These are phyloP conservation scores for Xylona heveae DNA, from an alignment of 495 filamentous ascomycete genomes.

Conservation along the genomic window DNA sequence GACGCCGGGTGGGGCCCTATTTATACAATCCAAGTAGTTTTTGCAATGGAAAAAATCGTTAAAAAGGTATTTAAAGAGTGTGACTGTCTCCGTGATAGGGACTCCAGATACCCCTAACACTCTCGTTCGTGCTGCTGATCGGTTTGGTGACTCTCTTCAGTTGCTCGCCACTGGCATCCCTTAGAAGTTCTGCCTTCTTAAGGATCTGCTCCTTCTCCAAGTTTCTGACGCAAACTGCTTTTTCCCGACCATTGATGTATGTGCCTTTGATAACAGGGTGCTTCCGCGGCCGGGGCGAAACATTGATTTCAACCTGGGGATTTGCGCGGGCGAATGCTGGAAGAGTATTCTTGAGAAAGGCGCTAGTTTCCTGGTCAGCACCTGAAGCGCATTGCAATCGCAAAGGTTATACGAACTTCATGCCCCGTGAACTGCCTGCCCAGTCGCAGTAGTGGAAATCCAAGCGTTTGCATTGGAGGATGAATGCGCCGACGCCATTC, in stretches of 20 bases:
- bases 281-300: slow-evolving; percentile 68
- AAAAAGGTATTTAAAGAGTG: slow-evolving; percentile 10
- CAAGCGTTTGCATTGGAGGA: slow-evolving; percentile 87
- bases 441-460: slow-evolving; percentile 95
- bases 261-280: slow-evolving; percentile 73
- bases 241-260: slow-evolving; percentile 79
- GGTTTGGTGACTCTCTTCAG: slow-evolving; percentile 57
- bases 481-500: slow-evolving; percentile 95
- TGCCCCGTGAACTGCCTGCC: slow-evolving; percentile 75
- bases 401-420: slow-evolving; percentile 50
- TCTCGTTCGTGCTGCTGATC: slow-evolving; percentile 69
- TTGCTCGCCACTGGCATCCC: slow-evolving; percentile 77
- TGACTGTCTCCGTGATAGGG: slow-evolving; percentile 52
- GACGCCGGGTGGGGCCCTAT: too few relatives aligned
- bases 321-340: slow-evolving; percentile 54
- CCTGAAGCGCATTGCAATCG: too few relatives aligned
- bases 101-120: slow-evolving; percentile 87
- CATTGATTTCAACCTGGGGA: slow-evolving; percentile 76
- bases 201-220: slow-evolving; percentile 59
- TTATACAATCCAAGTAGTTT: too few relatives aligned
- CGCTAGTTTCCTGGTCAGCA: too few relatives aligned
- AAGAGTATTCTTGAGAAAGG: slow-evolving; percentile 59
- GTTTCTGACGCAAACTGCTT: slow-evolving; percentile 75
- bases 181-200: slow-evolving; percentile 58
- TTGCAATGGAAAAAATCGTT: too few relatives aligned